phyloP scores from a whole-genome alignment of 139 green algal genomes.

The Tetradesmus obliquus region DNA sequence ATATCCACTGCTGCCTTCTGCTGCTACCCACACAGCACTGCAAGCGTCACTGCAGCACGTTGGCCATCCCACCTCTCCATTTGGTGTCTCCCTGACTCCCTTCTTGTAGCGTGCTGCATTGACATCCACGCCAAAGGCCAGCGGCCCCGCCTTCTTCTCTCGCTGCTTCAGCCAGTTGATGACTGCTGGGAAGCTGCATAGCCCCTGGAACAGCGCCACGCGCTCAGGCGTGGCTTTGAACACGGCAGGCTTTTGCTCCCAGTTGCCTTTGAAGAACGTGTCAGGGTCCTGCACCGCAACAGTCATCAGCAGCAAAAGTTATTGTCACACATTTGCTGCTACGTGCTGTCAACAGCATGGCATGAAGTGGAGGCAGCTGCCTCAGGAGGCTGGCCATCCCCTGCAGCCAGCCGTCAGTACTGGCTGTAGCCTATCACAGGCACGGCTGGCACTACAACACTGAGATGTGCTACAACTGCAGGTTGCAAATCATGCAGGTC shows the following conservation, averaged over 20 bases:
- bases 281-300: background rate
- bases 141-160: conserved; percentile 34
- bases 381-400: background rate
- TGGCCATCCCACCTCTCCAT: conserved; percentile 54
- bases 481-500: background rate
- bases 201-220: conserved; percentile 14
- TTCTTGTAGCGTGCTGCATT: conserved; percentile 68
- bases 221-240: conserved; percentile 54
- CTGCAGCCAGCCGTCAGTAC: background rate
- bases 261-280: conserved; percentile 49
- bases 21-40: background rate
- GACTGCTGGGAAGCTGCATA: conserved; percentile 7
- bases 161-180: conserved; percentile 6
- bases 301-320: background rate
- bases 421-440: background rate
- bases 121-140: conserved; percentile 72
- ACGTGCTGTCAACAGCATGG: background rate
- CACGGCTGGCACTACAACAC: background rate
- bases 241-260: conserved; percentile 54
- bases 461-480: background rate
- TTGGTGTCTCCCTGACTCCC: conserved; percentile 65
- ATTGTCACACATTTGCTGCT: background rate
- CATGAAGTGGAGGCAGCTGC: background rate
- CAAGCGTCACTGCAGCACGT: background rate
- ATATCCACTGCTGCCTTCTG: background rate